Evolutionary conservation across 305 asterid genomes (phyloP), one percentile per base, ranked within the genome.

Genomic region (Fraxinus platypoda): DNA sequence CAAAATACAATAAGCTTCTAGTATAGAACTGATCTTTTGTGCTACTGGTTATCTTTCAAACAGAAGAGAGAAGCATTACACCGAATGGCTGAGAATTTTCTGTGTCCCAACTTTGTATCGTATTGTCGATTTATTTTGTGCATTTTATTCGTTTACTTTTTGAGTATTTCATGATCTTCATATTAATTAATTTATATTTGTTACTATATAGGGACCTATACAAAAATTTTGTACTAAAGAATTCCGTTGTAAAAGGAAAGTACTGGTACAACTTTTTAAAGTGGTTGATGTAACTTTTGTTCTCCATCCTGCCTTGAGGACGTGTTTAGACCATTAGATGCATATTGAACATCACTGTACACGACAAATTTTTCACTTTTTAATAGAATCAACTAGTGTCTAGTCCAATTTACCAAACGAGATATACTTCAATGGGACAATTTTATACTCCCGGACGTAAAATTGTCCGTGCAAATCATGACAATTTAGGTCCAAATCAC

Each of bases 1-100:
- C 95, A 92, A 87, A 88, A 84, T 88, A 76, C 87, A 38, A 89
- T 94, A 84, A 87, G 79, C 89, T 86, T 92, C 84, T 93, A 91
- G 89, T 79, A 38, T 59, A 7, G n/a, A 11, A 34, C 77, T 35
- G 30, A 59, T 70, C 38, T 38, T 70, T 12, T 87, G 41, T 31
- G 62, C 76, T 52, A 57, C 49, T 64, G 49, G 64, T 66, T 17
- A 25, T 76, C 78, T 13, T 71, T 72, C 71, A 34, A 46, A 25
- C 21, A 62, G 46, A 77, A 78, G 83, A 34, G 80, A n/a, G 9
- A 89, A 6, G 75, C 84, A 77, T 34, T 81, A 64, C 68, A 23
- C 64, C 73, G 11, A 41, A 35, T 3, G 72, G 72, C 46, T 13
- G 74, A 57, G 66, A 62, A 49, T 80, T 75, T 25, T 49, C 33